A percentile compares a stretch with the other conserved stretches of the same genome.
These are phyloP conservation scores for Saposhnikovia divaricata DNA, from an alignment of 129 eudicot species.

Conservation along the genomic window DNA sequence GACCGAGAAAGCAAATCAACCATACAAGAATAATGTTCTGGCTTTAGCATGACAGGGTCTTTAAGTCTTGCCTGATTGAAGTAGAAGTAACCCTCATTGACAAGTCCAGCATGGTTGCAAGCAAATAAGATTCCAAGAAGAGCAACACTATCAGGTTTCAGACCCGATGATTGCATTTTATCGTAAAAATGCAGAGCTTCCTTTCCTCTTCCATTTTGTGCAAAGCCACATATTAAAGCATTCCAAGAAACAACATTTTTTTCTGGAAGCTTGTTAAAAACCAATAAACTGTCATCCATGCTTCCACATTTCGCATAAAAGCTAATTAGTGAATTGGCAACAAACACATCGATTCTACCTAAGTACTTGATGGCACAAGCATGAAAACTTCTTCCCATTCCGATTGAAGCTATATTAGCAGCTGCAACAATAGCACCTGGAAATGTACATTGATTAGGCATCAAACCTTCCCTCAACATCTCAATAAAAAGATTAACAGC, in stretches of 20 bases:
- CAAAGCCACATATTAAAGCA: slow-evolving; percentile 54
- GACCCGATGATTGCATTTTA: slow-evolving; percentile 28
- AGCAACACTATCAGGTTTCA: slow-evolving; percentile 46
- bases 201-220: slow-evolving; percentile 51
- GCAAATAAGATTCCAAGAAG: slow-evolving; percentile 60
- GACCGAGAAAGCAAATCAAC: slow-evolving; percentile 67
- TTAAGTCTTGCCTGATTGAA: slow-evolving; percentile 39
- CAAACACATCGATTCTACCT: slow-evolving; percentile 29
- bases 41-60: slow-evolving; percentile 34
- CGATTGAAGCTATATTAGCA: slow-evolving; percentile 61
- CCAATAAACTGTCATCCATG: slow-evolving; percentile 60
- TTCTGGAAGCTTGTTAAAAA: slow-evolving; percentile 30
- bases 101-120: slow-evolving; percentile 62
- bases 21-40: slow-evolving; percentile 71
- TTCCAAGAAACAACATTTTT: slow-evolving; percentile 70
- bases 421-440: slow-evolving; percentile 58
- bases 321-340: slow-evolving; percentile 58
- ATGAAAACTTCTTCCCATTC: slow-evolving; percentile 61
- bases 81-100: slow-evolving; percentile 42
- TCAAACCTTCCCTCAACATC: slow-evolving; percentile 56
- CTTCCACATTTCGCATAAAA: slow-evolving; percentile 83
- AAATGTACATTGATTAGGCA: slow-evolving; percentile 44
- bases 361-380: slow-evolving; percentile 60
- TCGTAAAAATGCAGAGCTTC: slow-evolving; percentile 35
- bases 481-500: slow-evolving; percentile 54